Base-by-base conservation (phyloP, 495 filamentous ascomycete species). In the Hypoxylon lenormandii region DNA sequence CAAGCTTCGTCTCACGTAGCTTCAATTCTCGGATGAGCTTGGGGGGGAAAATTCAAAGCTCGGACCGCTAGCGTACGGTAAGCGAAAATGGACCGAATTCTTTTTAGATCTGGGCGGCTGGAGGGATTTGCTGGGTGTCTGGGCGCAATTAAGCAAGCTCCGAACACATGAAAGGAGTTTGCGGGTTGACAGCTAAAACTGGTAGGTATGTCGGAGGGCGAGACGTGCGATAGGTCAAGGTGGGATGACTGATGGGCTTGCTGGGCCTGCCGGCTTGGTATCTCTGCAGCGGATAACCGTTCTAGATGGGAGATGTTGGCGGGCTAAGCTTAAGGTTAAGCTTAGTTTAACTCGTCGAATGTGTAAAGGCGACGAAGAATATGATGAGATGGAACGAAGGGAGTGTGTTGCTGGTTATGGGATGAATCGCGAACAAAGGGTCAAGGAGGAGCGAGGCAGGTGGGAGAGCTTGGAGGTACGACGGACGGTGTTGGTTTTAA, bases 401-500 rank as follows among this genome's bases (percentile, higher is more conserved):
- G 40, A 23, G 13, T 51, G 42, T 47, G 54, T 60, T 66, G 33
- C 38, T 18, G 37, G 26, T 55, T 38, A 19, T 38, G 16, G 16
- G 42, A 36, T 19, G 23, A 7, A 22, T 47, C 54, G 60, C 36
- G 43, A 59, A 60, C 28, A 59, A 68, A 70, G 62, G 58, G 54
- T 62, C 30, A 46, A 18, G 15, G 16, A 16, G 28, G 60, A 46
- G 66, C 59, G 54, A 68, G 70, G 49, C 52, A 58, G 65, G 52
- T 43, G 15, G 59, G 52, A 58, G 26, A 46, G 56, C 42, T 26
- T 47, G 53, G 70, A 70, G 66, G 63, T 54, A 64, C 57, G 54
- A 60, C 45, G 56, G 60, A 62, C 70, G 67, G 57, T 60, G 60
- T 70, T 65, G 68, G 59, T 76, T 76, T 72, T 74, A 72, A 73